A percentile compares a stretch with the other conserved stretches of the same genome.
These are phyloP conservation scores for Metschnikowia vanudenii DNA, from an alignment of 805 yeast genomes.

Conservation along the genomic window DNA sequence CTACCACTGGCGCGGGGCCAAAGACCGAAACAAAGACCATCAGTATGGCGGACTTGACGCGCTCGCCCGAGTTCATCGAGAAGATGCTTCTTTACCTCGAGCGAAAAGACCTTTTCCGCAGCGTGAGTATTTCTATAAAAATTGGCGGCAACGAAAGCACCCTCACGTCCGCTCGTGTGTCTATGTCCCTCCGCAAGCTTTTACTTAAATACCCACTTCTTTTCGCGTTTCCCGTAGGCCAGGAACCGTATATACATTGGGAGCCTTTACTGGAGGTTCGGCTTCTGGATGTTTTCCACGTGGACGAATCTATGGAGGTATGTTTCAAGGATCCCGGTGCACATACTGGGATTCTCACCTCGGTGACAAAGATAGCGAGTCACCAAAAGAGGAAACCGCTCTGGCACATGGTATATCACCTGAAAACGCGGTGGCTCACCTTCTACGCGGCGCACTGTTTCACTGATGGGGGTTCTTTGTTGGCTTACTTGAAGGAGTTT, in stretches of 20 bases:
- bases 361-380: neutral
- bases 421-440: constrained; percentile 5
- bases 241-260: neutral
- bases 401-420: constrained; percentile 4
- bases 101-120: constrained; percentile 27
- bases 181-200: neutral
- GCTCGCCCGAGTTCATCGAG: constrained; percentile 1
- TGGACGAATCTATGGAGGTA: neutral
- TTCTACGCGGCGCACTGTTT: constrained; percentile 2
- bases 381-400: constrained; percentile 2
- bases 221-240: neutral
- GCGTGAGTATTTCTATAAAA: neutral
- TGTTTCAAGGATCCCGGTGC: neutral
- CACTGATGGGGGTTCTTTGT: constrained; percentile 8
- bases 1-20: no score
- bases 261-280: neutral
- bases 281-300: neutral
- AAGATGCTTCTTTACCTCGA: constrained; percentile 10
- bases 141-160: neutral
- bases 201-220: constrained; percentile 1
- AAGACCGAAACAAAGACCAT: constrained; percentile 14
- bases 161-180: neutral
- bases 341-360: neutral
- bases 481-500: constrained; percentile 8
- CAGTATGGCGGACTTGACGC: neutral